Percentiles rank a stretch among this genome's conserved stretches.
These are phyloP conservation scores for Kluyveromyces sp. DNA, from an alignment of 1,139 yeast species.

Conservation along the genomic window DNA sequence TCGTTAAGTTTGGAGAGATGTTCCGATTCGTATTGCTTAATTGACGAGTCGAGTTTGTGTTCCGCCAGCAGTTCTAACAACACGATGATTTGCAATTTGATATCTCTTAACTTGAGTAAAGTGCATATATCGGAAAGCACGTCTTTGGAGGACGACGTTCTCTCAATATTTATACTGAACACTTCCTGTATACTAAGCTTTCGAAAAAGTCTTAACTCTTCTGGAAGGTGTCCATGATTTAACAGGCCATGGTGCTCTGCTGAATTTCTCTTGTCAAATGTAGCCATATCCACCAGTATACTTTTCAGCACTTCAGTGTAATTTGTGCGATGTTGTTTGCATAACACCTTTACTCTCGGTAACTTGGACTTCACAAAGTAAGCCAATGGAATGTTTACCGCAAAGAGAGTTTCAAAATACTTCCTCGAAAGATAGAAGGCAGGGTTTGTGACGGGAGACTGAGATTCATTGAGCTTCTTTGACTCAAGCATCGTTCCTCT, in stretches of 20 bases:
- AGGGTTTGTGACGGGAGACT: constrained; percentile 13
- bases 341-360: constrained; percentile 23
- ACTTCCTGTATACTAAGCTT: background rate
- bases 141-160: background rate
- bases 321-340: constrained; percentile 13
- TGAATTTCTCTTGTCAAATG: constrained; percentile 24
- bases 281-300: constrained; percentile 13
- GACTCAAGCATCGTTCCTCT: background rate
- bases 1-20: constrained; percentile 26
- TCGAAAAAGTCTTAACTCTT: constrained; percentile 6
- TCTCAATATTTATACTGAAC: background rate
- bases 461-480: background rate
- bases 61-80: constrained; percentile 41
- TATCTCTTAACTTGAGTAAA: constrained; percentile 52
- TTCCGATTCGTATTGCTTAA: constrained; percentile 25
- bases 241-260: constrained; percentile 7
- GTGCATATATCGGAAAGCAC: constrained; percentile 12
- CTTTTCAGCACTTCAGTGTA: constrained; percentile 15
- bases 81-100: constrained; percentile 57
- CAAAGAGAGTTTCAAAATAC: constrained; percentile 26
- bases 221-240: constrained; percentile 3
- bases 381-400: constrained; percentile 24
- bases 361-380: constrained; percentile 30
- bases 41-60: constrained; percentile 28
- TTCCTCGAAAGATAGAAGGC: constrained; percentile 19